phyloP scores from a whole-genome alignment of 495 filamentous ascomycete species.

The Neurospora cerealis region DNA sequence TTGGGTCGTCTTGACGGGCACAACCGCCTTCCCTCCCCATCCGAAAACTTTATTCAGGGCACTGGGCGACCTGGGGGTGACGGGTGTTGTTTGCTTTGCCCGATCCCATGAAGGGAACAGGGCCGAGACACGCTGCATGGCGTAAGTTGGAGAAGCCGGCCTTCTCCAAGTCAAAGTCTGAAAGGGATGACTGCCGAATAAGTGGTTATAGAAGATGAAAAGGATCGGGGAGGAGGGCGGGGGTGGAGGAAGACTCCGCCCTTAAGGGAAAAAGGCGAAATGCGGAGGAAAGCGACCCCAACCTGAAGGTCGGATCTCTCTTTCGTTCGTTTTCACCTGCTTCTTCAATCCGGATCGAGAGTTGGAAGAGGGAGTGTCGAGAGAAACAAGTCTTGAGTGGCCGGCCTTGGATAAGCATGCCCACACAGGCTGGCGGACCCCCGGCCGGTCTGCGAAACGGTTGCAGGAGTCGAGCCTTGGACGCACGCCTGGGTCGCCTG shows the following conservation, averaged over 20 bases:
- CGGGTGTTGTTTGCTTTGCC: slow-evolving; percentile 21
- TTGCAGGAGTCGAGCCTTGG: not conserved
- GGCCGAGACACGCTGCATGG: slow-evolving; percentile 42
- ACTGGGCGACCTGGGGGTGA: slow-evolving; percentile 13
- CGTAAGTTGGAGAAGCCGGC: slow-evolving; percentile 9
- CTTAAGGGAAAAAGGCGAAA: slow-evolving; percentile 1
- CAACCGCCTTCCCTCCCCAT: slow-evolving; percentile 36
- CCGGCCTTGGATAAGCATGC: not conserved
- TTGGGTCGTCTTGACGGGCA: slow-evolving; percentile 27
- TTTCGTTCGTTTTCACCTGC: not conserved
- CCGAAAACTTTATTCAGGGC: slow-evolving; percentile 35
- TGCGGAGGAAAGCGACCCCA: slow-evolving; percentile 1
- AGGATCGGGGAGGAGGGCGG: not conserved
- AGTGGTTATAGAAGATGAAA: not conserved
- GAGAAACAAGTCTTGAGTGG: not conserved
- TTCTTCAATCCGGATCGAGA: not conserved
- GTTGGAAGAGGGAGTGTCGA: not conserved
- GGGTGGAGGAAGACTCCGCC: not conserved
- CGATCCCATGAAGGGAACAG: slow-evolving; percentile 42
- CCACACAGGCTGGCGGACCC: not conserved
- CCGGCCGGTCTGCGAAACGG: not conserved
- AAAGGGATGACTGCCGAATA: not conserved
- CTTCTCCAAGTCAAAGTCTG: not conserved
- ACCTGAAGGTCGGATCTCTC: slow-evolving; percentile 3
- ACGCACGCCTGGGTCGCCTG: not conserved